Evolutionary conservation across 2,329 filamentous ascomycete species (phyloP).

Genomic region (Fusarium albosuccineum): DNA sequence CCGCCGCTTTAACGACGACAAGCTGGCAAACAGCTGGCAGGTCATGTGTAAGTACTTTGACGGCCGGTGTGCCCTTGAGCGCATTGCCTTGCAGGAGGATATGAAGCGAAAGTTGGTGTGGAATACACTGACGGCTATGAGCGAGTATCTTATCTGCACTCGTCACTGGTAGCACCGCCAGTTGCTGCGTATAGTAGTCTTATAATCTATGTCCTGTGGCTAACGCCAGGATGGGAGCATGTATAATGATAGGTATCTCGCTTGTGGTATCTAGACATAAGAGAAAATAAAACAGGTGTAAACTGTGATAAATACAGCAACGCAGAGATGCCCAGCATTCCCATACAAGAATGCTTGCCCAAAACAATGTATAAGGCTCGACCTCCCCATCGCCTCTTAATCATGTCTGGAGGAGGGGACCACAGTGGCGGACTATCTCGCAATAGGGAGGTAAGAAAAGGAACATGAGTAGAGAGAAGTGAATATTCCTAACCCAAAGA

Average conservation of each 20-base stretch:
- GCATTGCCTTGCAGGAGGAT: conserved; percentile 86
- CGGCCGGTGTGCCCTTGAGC: conserved; percentile 85
- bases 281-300: conserved; percentile 45
- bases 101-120: conserved; percentile 88
- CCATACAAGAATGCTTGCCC: conserved; percentile 23
- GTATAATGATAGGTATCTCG: conserved; percentile 40
- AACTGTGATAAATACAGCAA: conserved; percentile 46
- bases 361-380: conserved; percentile 17
- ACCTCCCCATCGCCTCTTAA: conserved; percentile 24
- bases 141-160: conserved; percentile 75
- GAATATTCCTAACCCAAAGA: conserved; percentile 31
- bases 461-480: conserved; percentile 25
- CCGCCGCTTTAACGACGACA: conserved; percentile 65
- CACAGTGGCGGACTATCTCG: conserved; percentile 24
- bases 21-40: conserved; percentile 76
- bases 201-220: neutral
- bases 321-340: conserved; percentile 27
- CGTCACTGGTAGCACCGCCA: conserved; percentile 73
- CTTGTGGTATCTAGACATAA: conserved; percentile 46
- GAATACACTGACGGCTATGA: conserved; percentile 73
- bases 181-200: neutral
- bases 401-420: conserved; percentile 13
- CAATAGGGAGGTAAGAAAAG: conserved; percentile 29
- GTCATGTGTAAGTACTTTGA: conserved; percentile 88
- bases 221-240: conserved; percentile 25